Percentiles rank a stretch among this genome's conserved stretches.
These are phyloP conservation scores for Sicyos baderoa DNA, from an alignment of 306 rosid species.

Conservation along the genomic window DNA sequence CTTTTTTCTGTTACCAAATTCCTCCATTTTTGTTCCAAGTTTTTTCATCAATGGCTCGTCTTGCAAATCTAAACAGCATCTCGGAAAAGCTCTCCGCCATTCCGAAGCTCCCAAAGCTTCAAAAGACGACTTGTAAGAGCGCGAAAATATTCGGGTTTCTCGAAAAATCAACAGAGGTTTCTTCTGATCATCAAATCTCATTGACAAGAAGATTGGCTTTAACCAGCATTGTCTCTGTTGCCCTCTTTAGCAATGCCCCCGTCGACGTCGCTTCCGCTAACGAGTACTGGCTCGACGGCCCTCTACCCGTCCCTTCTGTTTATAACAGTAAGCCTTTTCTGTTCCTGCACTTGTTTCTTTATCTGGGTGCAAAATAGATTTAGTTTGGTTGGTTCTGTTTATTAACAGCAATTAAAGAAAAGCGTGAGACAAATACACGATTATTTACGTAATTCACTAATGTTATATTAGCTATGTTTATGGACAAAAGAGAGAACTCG, in stretches of 20 bases:
- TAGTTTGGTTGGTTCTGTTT: too few relatives aligned
- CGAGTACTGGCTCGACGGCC: constrained; percentile 66
- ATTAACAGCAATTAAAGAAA: too few relatives aligned
- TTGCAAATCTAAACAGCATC: constrained; percentile 55
- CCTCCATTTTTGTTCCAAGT: constrained; percentile 17
- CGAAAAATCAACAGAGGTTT: constrained; percentile 33
- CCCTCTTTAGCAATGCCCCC: constrained; percentile 33
- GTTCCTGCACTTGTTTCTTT: neutral
- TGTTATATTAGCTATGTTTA: too few relatives aligned
- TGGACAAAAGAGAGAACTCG: too few relatives aligned
- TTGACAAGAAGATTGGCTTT: constrained; percentile 62
- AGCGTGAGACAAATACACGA: too few relatives aligned
- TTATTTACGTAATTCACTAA: too few relatives aligned
- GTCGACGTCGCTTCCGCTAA: constrained; percentile 44
- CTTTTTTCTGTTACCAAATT: constrained; percentile 11
- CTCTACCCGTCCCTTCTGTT: constrained; percentile 53
- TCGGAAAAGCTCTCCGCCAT: constrained; percentile 40
- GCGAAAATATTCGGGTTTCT: constrained; percentile 26
- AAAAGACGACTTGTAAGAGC: constrained; percentile 27
- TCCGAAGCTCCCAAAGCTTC: constrained; percentile 33
- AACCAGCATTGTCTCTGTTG: constrained; percentile 47
- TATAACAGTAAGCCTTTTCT: constrained; percentile 43
- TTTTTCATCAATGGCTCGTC: constrained; percentile 44
- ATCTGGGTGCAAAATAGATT: neutral
- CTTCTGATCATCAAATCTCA: constrained; percentile 30